phyloP scores from a whole-genome alignment of 2,329 filamentous ascomycete genomes.

The Pyrenophora tritici-repentis region DNA sequence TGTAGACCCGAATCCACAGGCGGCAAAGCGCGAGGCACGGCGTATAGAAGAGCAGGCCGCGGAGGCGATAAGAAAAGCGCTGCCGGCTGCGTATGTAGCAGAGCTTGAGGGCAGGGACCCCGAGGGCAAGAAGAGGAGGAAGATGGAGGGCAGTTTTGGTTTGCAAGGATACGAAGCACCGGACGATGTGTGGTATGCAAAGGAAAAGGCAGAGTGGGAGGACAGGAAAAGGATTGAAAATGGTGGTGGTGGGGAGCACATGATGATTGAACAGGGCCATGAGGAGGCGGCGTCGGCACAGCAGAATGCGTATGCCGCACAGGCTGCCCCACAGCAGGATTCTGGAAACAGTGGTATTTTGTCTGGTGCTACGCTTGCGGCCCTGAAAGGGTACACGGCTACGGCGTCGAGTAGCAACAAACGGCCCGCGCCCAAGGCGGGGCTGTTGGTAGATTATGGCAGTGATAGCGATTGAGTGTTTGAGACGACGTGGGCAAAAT shows the following conservation, averaged over 20 bases:
- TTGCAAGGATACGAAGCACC: conserved; percentile 91
- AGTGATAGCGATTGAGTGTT: conserved; percentile 68
- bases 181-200: conserved; percentile 89
- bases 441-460: conserved; percentile 84
- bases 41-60: conserved; percentile 95
- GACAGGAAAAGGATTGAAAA: conserved; percentile 64
- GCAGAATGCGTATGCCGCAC: conserved; percentile 13
- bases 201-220: conserved; percentile 71
- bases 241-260: conserved; percentile 60
- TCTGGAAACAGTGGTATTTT: conserved; percentile 67
- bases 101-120: conserved; percentile 92
- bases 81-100: conserved; percentile 88
- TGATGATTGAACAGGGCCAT: conserved; percentile 53
- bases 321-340: conserved; percentile 25
- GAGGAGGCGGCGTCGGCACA: conserved; percentile 46
- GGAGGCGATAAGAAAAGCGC: conserved; percentile 83
- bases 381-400: conserved; percentile 63
- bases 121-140: conserved; percentile 83
- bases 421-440: conserved; percentile 60
- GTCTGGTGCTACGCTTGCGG: conserved; percentile 79
- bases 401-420: conserved; percentile 52
- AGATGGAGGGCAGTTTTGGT: conserved; percentile 83
- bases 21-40: conserved; percentile 86
- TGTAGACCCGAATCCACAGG: conserved; percentile 91
- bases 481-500: too few species aligned